A percentile compares a stretch with the other conserved stretches of the same genome.
Conservation (phyloP, 2,329 filamentous ascomycete genomes). For the Monosporascus sp. region DNA sequence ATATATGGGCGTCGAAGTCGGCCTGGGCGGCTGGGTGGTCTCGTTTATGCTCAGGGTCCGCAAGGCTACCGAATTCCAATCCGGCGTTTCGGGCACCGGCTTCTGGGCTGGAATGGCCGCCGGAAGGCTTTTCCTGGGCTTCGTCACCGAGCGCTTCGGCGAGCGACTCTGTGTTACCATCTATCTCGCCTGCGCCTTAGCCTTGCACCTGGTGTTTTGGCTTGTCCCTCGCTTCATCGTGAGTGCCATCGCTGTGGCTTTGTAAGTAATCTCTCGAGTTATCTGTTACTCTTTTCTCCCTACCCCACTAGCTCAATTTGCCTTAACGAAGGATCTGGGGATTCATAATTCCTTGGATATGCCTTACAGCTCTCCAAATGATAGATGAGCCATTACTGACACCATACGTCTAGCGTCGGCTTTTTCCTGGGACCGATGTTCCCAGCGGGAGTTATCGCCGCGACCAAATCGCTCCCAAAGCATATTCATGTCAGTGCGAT, state of each 20-base stretch:
- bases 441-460: conserved; percentile 66
- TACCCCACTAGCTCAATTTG: too few species aligned
- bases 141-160: conserved; percentile 67
- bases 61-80: conserved; percentile 61
- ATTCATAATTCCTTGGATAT: too few species aligned
- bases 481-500: conserved; percentile 75
- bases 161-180: conserved; percentile 60
- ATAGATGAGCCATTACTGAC: too few species aligned
- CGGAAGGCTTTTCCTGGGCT: conserved; percentile 67
- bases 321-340: too few species aligned
- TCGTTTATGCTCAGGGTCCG: conserved; percentile 82
- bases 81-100: conserved; percentile 70
- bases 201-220: conserved; percentile 71
- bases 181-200: conserved; percentile 62
- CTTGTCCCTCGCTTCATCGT: conserved; percentile 72
- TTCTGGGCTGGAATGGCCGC: conserved; percentile 82
- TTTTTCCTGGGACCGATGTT: conserved; percentile 80
- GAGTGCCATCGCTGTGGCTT: conserved; percentile 63
- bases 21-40: conserved; percentile 72
- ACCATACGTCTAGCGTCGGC: conserved; percentile 41
- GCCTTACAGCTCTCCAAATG: too few species aligned
- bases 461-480: conserved; percentile 67
- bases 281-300: too few species aligned
- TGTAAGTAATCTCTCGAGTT: conserved; percentile 25
- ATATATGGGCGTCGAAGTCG: conserved; percentile 76